Evolutionary conservation across 805 yeast species (phyloP).

Genomic region (Candida nanaspora): DNA sequence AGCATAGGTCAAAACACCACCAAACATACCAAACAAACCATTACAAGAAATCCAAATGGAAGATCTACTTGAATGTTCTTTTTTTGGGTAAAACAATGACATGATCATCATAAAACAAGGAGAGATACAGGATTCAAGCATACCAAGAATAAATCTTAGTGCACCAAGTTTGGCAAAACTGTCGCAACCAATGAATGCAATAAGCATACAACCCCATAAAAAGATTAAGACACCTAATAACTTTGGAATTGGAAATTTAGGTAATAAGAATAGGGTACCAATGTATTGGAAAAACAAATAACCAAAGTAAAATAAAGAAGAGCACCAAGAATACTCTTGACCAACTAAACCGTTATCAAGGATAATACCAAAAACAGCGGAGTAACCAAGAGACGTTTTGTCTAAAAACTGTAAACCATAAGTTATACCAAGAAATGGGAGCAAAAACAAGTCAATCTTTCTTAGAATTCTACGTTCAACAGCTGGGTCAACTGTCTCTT

Average conservation of each 20-base stretch:
- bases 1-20: conserved; percentile 19
- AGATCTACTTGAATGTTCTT: conserved; percentile 15
- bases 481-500: conserved; percentile 5
- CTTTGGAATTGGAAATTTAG: conserved; percentile 48
- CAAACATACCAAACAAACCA: conserved; percentile 16
- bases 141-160: conserved; percentile 35
- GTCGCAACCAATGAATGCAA: conserved; percentile 39
- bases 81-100: conserved; percentile 21
- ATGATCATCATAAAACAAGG: conserved; percentile 24
- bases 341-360: conserved; percentile 41
- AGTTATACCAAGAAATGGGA: conserved; percentile 40
- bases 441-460: conserved; percentile 41
- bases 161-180: conserved; percentile 34
- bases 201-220: conserved; percentile 52
- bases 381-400: conserved; percentile 43
- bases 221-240: conserved; percentile 39
- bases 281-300: conserved; percentile 43
- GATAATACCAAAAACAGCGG: conserved; percentile 48
- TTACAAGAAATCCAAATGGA: conserved; percentile 32
- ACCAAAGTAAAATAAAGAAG: conserved; percentile 39
- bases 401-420: conserved; percentile 52
- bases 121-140: conserved; percentile 35
- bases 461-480: conserved; percentile 7
- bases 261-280: conserved; percentile 40
- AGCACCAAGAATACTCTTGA: conserved; percentile 22